A percentile compares a stretch with the other conserved stretches of the same genome.
Evolutionary conservation across 441 rosid genomes (phyloP).

Genomic region (Pelargonium myrrhifolium): DNA sequence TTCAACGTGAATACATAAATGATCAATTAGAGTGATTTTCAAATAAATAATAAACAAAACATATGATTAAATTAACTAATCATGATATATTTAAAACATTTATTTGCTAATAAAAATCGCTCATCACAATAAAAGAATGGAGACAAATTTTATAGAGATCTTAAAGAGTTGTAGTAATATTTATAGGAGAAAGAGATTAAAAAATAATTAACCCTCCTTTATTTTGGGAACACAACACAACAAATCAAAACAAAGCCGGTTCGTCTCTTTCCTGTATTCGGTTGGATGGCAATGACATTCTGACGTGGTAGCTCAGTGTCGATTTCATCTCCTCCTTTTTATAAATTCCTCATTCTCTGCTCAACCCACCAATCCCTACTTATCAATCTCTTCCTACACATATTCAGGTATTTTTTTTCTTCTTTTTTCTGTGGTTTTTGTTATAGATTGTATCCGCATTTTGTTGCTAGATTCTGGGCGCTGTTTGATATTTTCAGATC

Average conservation of each 20-base stretch:
- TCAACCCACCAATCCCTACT: background rate
- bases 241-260: background rate
- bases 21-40: no score
- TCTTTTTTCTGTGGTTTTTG: background rate
- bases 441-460: background rate
- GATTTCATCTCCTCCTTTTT: background rate
- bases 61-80: no score
- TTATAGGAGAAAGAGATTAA: background rate
- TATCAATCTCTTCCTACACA: background rate
- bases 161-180: background rate
- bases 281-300: background rate
- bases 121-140: no score
- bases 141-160: no score
- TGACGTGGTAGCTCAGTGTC: background rate
- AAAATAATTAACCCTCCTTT: background rate
- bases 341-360: background rate
- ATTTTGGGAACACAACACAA: slow-evolving; percentile 3
- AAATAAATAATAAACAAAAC: no score
- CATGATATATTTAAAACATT: no score
- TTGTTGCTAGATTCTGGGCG: background rate
- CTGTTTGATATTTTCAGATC: background rate
- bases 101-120: no score
- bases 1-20: no score
- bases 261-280: slow-evolving; percentile 1
- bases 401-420: background rate